Base-by-base conservation (phyloP, 305 asterid genomes). In the Fraxinus albicans region DNA sequence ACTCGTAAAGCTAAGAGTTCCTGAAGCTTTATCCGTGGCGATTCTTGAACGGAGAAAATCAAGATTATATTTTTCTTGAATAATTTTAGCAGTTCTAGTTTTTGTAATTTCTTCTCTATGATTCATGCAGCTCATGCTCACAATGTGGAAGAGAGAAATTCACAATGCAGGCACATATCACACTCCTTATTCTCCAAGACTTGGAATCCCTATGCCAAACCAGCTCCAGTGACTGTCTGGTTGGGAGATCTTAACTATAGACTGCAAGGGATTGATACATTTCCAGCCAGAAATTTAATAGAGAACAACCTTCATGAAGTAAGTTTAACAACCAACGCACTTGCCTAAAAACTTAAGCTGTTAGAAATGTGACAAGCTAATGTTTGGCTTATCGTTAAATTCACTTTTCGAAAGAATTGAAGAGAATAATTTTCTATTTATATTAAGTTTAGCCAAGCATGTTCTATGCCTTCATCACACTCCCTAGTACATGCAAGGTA, bases 221-320 rank as follows among this genome's bases (percentile, higher is more conserved):
- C 89, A 0, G 84, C 94, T 38, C 93, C 90, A 81, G 60, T 93
- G 35, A 93, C 92, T 1, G 88, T 93, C 12, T 91, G 96, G 97
- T 87, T 93, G 76, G 97, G 97, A 36, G 97, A 93, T 84, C 91
- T 93, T 81, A 93, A 93, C 67, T 93, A 93, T 17, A 91, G 96
- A 77, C 87, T 93, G 1, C 81, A 89, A 89, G 95, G 92, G n/a
- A 88, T 91, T 72, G 80, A 86, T 1, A 84, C 92, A 0, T 87
- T 86, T 60, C 94, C 95, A 0, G 95, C 92, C 4, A 86, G 93
- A 87, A 84, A 88, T 78, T 85, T 93, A 81, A 93, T 90, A 19
- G 87, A 84, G 4, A 85, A 85, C 15, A 84, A 93, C 70, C 94
- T 85, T 77, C 94, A 89, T 53, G 73, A 77, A 38, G 94, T 93